Evolutionary conservation across 176 grass and related monocot genomes (phyloP), one percentile per base, ranked within the genome.

Genomic region (Phragmites australis): DNA sequence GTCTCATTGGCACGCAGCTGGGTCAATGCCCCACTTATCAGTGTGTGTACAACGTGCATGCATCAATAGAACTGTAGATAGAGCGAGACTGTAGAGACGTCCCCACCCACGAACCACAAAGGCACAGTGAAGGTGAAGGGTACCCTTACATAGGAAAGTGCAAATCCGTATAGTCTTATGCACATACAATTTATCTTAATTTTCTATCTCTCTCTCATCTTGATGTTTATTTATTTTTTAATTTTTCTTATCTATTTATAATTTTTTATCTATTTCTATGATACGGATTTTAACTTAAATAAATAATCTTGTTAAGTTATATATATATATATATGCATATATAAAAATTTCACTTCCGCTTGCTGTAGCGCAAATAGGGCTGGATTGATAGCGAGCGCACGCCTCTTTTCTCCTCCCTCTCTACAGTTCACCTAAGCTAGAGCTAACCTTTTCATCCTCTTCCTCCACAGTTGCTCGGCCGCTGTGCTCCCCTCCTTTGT

Each of bases 21-120:
- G 57, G 43, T n/a, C 72, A 56, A 75, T 75, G 39, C 12, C 39
- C 6, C 58, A 31, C 58, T 15, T 7, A 26, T 6, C 58, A 78
- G 47, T 14, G 59, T 78, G 29, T 18, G 75, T 59, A 31, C 76
- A 65, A 44, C 1, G 52, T 65, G 45, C 59, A 17, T 5, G 48
- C 75, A 78, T 78, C 60, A 65, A 41, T 65, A 30, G 16, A 0
- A 79, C 76, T 79, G 76, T 79, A 79, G 76, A 52, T 50, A 48
- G 79, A 15, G 57, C 81, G 79, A 15, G 57, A 85, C 81, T 79
- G 61, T 79, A 53, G 76, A 0, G 31, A 53, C 58, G 47, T 69
- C 59, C 59, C 61, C 86, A 84, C 39, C 74, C 85, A 87, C 80
- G 79, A 81, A 89, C 73, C 76, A 81, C 83, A 77, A 65, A 67